These are phyloP conservation scores for Xylaria venustula DNA, from an alignment of 495 filamentous ascomycete genomes.

Conservation along the genomic window DNA sequence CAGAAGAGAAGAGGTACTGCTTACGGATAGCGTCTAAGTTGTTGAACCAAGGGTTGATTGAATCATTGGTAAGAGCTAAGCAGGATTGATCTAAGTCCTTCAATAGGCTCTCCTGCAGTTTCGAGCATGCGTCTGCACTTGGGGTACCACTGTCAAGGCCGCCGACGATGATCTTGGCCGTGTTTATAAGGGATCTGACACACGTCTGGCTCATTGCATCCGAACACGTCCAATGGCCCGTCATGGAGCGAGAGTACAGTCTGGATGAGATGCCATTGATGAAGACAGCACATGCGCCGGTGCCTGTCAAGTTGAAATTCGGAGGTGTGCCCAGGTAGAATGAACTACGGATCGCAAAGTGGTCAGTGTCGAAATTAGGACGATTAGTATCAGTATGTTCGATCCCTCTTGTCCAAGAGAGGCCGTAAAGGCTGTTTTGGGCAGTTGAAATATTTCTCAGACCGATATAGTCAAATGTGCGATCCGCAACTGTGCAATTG, in stretches of 20 bases:
- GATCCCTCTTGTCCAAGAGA: constrained; percentile 25
- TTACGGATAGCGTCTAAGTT: constrained; percentile 19
- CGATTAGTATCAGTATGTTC: constrained; percentile 9
- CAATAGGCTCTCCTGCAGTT: constrained; percentile 13
- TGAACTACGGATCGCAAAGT: constrained; percentile 8
- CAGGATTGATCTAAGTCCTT: constrained; percentile 14
- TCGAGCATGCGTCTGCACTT: constrained; percentile 7
- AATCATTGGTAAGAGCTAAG: background rate
- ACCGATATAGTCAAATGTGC: constrained; percentile 19
- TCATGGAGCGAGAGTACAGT: background rate
- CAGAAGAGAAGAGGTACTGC: no score
- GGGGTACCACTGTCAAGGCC: background rate
- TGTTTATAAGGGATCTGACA: constrained; percentile 14
- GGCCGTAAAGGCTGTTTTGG: constrained; percentile 8
- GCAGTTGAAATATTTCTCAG: constrained; percentile 17
- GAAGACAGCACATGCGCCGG: constrained; percentile 22
- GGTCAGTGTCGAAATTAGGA: background rate
- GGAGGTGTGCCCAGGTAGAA: constrained; percentile 22
- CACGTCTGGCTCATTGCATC: constrained; percentile 22
- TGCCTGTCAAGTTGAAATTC: background rate
- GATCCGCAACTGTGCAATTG: constrained; percentile 23
- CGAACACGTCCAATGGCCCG: constrained; percentile 17
- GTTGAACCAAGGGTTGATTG: constrained; percentile 19
- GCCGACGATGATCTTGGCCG: constrained; percentile 1
- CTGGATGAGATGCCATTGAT: constrained; percentile 12